Percentiles rank a stretch among this genome's conserved stretches.
Evolutionary conservation across 106 monocot species (phyloP).

Genomic region (Dioscorea alata): DNA sequence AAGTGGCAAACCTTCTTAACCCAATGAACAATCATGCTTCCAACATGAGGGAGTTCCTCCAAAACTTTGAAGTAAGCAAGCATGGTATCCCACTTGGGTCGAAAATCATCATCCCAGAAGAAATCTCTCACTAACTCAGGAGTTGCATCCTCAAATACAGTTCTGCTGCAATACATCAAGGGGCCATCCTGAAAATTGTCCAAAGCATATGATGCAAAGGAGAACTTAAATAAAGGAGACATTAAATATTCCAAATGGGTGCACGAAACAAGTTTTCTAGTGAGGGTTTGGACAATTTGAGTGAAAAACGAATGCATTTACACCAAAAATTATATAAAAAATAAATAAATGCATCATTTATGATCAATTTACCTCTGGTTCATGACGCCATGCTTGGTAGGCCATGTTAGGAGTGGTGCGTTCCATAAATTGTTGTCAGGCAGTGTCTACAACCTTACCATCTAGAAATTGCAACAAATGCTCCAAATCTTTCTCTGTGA

Average conservation of each 20-base stretch:
- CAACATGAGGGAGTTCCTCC: constrained; percentile 63
- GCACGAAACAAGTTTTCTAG: too few relatives aligned
- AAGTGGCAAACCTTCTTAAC: constrained; percentile 67
- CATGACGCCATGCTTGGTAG: constrained; percentile 79
- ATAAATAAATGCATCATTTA: too few relatives aligned
- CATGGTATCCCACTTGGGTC: constrained; percentile 91
- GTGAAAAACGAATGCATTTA: too few relatives aligned
- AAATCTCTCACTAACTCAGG: constrained; percentile 95
- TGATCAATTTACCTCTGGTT: constrained; percentile 54
- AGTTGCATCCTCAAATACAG: constrained; percentile 91
- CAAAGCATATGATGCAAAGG: neutral
- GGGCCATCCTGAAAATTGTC: constrained; percentile 48
- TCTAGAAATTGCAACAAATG: constrained; percentile 55
- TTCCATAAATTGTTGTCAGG: constrained; percentile 70
- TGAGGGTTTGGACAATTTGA: too few relatives aligned
- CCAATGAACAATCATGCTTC: constrained; percentile 84
- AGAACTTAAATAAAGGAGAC: neutral
- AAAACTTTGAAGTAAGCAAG: constrained; percentile 71
- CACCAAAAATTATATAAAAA: too few relatives aligned
- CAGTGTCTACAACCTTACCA: constrained; percentile 37
- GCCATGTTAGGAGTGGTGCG: constrained; percentile 62
- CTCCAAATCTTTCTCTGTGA: constrained; percentile 56
- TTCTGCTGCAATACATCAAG: constrained; percentile 67
- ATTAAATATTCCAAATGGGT: too few relatives aligned
- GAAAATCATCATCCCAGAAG: constrained; percentile 97